These are phyloP conservation scores for Ceratocystis huliohia DNA, from an alignment of 2,329 filamentous ascomycete genomes.

Conservation along the genomic window DNA sequence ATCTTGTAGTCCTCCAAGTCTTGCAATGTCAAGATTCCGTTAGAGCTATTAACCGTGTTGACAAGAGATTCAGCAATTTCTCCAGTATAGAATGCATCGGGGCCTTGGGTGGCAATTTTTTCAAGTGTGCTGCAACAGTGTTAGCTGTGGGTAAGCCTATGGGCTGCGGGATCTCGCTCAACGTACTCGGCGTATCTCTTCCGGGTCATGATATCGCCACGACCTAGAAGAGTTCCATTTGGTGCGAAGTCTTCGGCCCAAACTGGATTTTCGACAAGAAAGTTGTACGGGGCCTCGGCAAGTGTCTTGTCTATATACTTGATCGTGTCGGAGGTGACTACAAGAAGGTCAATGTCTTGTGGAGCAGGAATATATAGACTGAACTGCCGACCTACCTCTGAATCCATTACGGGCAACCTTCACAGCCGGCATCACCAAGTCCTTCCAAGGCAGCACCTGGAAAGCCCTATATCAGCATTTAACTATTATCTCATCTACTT, in stretches of 20 bases:
- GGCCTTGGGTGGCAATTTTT: constrained; percentile 58
- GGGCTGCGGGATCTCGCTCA: background rate
- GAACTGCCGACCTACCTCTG: constrained; percentile 27
- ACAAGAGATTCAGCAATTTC: constrained; percentile 63
- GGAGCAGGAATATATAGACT: too few relatives aligned
- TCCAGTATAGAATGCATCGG: constrained; percentile 62
- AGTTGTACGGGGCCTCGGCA: constrained; percentile 35
- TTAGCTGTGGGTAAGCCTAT: background rate
- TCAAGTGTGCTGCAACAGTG: constrained; percentile 47
- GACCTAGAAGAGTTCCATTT: constrained; percentile 55
- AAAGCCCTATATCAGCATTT: background rate
- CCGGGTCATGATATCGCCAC: constrained; percentile 69
- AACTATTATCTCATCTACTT: background rate
- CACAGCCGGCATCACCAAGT: constrained; percentile 61
- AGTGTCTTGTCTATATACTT: constrained; percentile 49
- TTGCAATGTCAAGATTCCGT: constrained; percentile 74
- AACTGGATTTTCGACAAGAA: constrained; percentile 58
- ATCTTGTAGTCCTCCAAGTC: constrained; percentile 64
- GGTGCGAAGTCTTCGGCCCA: constrained; percentile 88
- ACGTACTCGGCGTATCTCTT: constrained; percentile 56
- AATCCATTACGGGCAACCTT: constrained; percentile 64
- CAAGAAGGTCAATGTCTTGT: constrained; percentile 23
- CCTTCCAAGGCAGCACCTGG: constrained; percentile 48
- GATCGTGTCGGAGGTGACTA: constrained; percentile 59
- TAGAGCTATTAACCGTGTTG: constrained; percentile 48